These are phyloP conservation scores for Apodospora peruviana DNA, from an alignment of 495 filamentous ascomycete species.

Conservation along the genomic window DNA sequence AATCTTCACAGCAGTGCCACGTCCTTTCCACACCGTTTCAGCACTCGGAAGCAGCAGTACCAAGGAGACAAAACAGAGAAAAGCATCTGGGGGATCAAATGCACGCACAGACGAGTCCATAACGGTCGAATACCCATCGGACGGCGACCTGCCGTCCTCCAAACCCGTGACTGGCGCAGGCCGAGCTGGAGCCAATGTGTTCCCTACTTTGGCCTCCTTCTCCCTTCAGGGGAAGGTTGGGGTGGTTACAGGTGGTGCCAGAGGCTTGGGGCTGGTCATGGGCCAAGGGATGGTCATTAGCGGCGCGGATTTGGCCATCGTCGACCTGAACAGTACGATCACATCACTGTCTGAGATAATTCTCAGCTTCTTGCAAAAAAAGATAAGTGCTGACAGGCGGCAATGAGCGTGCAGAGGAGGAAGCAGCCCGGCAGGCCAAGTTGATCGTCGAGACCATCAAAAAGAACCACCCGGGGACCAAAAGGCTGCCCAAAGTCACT, in stretches of 20 bases:
- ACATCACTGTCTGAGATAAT: not conserved
- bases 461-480: conserved; percentile 69
- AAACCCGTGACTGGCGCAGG: conserved; percentile 66
- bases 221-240: conserved; percentile 72
- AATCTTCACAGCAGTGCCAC: not conserved
- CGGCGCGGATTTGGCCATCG: conserved; percentile 84
- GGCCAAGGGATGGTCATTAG: conserved; percentile 79
- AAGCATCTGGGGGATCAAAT: conserved; percentile 38
- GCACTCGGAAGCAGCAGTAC: not conserved
- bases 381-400: no score
- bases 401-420: conserved; percentile 64
- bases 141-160: conserved; percentile 59
- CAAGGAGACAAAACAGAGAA: not conserved
- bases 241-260: conserved; percentile 79
- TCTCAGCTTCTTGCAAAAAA: not conserved
- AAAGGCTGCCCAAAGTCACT: conserved; percentile 75
- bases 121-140: conserved; percentile 69
- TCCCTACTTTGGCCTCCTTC: conserved; percentile 52
- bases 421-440: conserved; percentile 70
- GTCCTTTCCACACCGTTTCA: not conserved
- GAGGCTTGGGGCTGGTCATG: conserved; percentile 88
- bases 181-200: conserved; percentile 49
- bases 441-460: conserved; percentile 67
- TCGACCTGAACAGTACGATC: conserved; percentile 79
- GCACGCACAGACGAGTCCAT: conserved; percentile 76